These are phyloP conservation scores for Ilex paraguariensis DNA, from an alignment of 305 asterid species.

Conservation along the genomic window DNA sequence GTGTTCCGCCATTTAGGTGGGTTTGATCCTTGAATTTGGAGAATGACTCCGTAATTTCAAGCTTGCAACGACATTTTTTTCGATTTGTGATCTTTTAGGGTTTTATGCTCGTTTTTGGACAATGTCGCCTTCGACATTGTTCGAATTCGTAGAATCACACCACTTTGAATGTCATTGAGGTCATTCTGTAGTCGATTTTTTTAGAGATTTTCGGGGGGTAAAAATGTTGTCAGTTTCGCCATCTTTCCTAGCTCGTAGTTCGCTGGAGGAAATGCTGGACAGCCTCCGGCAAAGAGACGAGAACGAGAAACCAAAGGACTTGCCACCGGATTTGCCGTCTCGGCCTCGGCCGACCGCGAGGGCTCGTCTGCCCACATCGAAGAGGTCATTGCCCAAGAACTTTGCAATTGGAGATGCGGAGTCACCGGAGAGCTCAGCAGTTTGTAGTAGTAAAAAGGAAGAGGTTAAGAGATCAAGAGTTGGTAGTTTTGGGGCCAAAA, in stretches of 20 bases:
- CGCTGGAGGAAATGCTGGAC: slow-evolving; percentile 95
- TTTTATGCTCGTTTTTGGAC: too few species aligned
- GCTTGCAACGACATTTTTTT: too few species aligned
- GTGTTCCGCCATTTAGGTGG: too few species aligned
- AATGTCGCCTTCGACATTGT: too few species aligned
- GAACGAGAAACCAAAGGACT: slow-evolving; percentile 51
- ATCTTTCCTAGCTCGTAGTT: slow-evolving; percentile 58
- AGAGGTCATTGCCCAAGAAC: slow-evolving; percentile 46
- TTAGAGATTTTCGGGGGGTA: background rate
- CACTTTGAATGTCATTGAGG: too few species aligned
- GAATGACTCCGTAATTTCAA: too few species aligned
- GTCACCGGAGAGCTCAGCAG: slow-evolving; percentile 17
- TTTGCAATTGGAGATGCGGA: slow-evolving; percentile 28
- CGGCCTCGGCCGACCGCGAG: slow-evolving; percentile 51
- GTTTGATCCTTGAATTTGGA: too few species aligned
- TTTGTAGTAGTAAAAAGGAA: slow-evolving; percentile 14
- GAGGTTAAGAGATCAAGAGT: slow-evolving; percentile 26
- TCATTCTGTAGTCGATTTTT: too few species aligned
- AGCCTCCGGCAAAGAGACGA: slow-evolving; percentile 63
- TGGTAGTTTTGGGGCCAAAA: slow-evolving; percentile 42
- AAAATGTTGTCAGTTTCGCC: slow-evolving; percentile 62
- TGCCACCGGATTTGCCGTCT: slow-evolving; percentile 83
- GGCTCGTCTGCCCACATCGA: slow-evolving; percentile 67
- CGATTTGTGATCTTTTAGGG: too few species aligned
- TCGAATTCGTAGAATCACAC: too few species aligned